These are phyloP conservation scores for Lodderomyces theae DNA, from an alignment of 1,139 yeast genomes.

Conservation along the genomic window DNA sequence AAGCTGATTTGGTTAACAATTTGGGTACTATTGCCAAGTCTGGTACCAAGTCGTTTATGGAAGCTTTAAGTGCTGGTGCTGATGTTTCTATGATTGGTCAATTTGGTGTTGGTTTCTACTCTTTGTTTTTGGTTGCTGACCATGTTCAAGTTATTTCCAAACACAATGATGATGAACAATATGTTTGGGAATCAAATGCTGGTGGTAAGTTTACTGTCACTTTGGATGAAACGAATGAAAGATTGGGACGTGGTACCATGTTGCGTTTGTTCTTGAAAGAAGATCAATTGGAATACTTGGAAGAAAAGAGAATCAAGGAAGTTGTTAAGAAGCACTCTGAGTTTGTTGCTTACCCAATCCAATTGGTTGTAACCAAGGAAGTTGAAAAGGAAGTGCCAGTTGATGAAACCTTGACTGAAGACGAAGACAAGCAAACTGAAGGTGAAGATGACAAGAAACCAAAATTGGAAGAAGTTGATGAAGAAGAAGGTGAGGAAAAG, in stretches of 20 bases:
- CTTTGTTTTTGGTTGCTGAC: conserved; percentile 98
- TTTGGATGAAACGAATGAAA: conserved; percentile 82
- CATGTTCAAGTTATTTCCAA: conserved; percentile 97
- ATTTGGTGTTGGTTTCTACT: conserved; percentile 99
- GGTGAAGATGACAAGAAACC: conserved; percentile 48
- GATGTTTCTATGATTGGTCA: conserved; percentile 99
- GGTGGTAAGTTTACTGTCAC: conserved; percentile 99
- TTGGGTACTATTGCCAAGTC: conserved; percentile 99
- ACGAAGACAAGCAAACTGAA: conserved; percentile 47
- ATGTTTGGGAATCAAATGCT: conserved; percentile 99
- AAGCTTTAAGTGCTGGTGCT: conserved; percentile 98
- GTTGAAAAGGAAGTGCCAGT: conserved; percentile 93
- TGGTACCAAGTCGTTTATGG: conserved; percentile 99
- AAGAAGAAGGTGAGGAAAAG: conserved; percentile 62
- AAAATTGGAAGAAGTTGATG: conserved; percentile 70
- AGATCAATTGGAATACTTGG: conserved; percentile 98
- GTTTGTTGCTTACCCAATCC: conserved; percentile 98
- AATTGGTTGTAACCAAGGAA: conserved; percentile 97
- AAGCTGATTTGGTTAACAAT: conserved; percentile 97
- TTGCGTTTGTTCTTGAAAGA: conserved; percentile 97
- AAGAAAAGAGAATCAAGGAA: conserved; percentile 99
- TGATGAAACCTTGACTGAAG: conserved; percentile 61
- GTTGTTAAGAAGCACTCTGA: conserved; percentile 99
- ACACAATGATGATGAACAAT: conserved; percentile 99
- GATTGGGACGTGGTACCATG: conserved; percentile 90